Evolutionary conservation across 768 basidiomycete genomes (phyloP).

Genomic region (Lactarius sanguifluus): DNA sequence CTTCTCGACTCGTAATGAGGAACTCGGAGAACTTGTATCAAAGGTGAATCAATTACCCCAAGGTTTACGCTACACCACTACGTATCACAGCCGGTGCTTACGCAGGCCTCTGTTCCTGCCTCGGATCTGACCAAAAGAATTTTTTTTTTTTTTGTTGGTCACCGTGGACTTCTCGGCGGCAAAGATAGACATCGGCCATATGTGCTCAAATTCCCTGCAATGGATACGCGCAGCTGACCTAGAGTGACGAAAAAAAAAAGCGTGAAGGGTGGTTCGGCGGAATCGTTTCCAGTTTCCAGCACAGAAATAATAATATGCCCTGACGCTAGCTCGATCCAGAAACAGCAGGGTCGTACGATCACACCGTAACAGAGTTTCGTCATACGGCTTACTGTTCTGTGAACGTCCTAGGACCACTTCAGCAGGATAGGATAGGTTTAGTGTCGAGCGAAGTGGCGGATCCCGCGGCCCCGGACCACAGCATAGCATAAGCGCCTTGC

Average conservation of each 20-base stretch:
- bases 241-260: background rate
- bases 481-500: background rate
- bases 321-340: background rate
- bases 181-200: background rate
- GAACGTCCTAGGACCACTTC: background rate
- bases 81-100: background rate
- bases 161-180: background rate
- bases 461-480: constrained; percentile 2
- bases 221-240: background rate
- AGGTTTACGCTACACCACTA: background rate
- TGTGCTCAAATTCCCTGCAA: background rate
- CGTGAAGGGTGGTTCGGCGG: background rate
- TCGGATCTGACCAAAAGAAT: background rate
- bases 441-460: background rate
- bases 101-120: background rate
- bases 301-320: background rate
- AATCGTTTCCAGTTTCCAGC: background rate
- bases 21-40: background rate
- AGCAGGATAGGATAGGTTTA: background rate
- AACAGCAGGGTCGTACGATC: background rate
- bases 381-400: background rate
- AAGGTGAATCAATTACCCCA: background rate
- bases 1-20: background rate
- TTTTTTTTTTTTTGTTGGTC: background rate
- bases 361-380: background rate